Conservation (phyloP, 257 asterid genomes). For the Marsdenia floribunda region DNA sequence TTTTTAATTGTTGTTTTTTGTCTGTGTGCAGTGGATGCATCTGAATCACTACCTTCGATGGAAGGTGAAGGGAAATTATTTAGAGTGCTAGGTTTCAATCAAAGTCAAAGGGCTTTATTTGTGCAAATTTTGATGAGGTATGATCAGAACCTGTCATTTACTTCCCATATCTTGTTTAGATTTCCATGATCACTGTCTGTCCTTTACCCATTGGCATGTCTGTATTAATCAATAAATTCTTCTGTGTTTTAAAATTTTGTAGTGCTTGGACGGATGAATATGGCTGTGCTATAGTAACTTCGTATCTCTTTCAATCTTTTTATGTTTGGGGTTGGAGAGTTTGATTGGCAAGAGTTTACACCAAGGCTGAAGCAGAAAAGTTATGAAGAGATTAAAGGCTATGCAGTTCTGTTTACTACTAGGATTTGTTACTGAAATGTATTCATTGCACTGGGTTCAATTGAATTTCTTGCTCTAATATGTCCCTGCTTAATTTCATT, state of each 20-base stretch:
- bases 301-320: neutral
- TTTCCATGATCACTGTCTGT: neutral
- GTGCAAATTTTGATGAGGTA: conserved; percentile 93
- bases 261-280: neutral
- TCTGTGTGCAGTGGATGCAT: conserved; percentile 44
- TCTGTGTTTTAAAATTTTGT: neutral
- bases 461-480: neutral
- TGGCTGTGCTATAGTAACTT: neutral
- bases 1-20: neutral
- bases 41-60: conserved; percentile 80
- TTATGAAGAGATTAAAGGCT: conserved; percentile 67
- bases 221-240: too few species aligned
- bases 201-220: neutral
- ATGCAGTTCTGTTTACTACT: conserved; percentile 23
- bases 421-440: neutral
- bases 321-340: conserved; percentile 83
- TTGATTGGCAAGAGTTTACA: conserved; percentile 81
- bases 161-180: conserved; percentile 11
- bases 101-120: conserved; percentile 76
- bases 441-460: neutral
- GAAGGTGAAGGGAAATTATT: conserved; percentile 94
- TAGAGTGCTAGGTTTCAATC: conserved; percentile 86
- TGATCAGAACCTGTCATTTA: conserved; percentile 13
- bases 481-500: neutral
- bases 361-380: conserved; percentile 86